Evolutionary conservation across 371 early-diverging fungal species (phyloP).

Genomic region (Actinomortierella wolfii): DNA sequence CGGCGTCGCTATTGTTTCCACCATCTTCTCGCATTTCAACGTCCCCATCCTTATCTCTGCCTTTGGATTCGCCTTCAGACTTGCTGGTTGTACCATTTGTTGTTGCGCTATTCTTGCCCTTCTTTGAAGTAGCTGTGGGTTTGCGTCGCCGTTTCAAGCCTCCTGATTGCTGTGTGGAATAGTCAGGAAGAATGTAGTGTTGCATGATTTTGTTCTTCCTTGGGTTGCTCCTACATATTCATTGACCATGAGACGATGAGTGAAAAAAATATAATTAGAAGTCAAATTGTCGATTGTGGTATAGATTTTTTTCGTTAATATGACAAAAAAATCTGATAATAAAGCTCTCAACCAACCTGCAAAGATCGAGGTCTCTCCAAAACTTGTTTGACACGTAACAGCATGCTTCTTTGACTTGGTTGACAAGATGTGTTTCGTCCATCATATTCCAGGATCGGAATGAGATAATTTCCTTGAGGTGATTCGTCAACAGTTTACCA

Average conservation of each 20-base stretch:
- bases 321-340: too few species aligned
- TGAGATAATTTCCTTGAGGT: conserved; percentile 87
- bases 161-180: conserved; percentile 62
- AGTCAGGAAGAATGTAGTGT: conserved; percentile 86
- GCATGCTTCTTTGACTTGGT: conserved; percentile 82
- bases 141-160: conserved; percentile 50
- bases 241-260: too few species aligned
- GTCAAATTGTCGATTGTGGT: too few species aligned
- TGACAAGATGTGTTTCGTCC: conserved; percentile 87
- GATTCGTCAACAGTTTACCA: conserved; percentile 85
- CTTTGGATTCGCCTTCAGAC: conserved; percentile 11
- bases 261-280: too few species aligned
- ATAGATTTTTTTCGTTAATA: too few species aligned
- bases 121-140: conserved; percentile 3
- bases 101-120: conserved; percentile 4
- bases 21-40: conserved; percentile 37
- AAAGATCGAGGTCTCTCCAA: conserved; percentile 64
- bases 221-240: conserved; percentile 47
- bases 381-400: conserved; percentile 80
- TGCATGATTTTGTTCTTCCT: conserved; percentile 59
- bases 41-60: conserved; percentile 16
- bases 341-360: conserved; percentile 52
- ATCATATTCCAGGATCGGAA: conserved; percentile 93
- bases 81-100: too few species aligned
- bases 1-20: conserved; percentile 25